Conservation (phyloP, 352 stramenopile genomes). For the Phytophthora europaea region DNA sequence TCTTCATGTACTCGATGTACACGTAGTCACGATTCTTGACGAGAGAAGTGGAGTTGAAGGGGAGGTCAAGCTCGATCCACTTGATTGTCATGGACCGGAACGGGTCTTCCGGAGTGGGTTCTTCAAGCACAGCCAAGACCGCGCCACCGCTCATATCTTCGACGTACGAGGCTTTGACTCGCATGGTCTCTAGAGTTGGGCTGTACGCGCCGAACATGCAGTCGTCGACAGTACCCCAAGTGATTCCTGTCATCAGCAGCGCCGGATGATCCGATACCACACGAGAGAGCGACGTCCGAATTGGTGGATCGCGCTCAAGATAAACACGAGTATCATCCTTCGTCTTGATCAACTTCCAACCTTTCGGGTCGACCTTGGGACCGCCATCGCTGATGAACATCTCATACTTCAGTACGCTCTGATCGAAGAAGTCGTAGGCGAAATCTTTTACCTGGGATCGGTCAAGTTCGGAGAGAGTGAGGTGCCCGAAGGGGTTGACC, state of each 20-base stretch:
- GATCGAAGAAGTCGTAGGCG: constrained; percentile 37
- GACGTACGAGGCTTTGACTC: constrained; percentile 51
- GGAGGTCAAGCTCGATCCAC: constrained; percentile 41
- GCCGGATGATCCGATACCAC: constrained; percentile 22
- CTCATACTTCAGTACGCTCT: constrained; percentile 46
- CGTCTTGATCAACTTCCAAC: constrained; percentile 46
- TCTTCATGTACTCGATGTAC: constrained; percentile 56
- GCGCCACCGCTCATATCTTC: constrained; percentile 49
- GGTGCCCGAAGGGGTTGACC: constrained; percentile 29
- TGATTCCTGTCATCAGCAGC: constrained; percentile 39
- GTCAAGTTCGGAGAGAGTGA: constrained; percentile 22
- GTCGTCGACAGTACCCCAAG: constrained; percentile 43
- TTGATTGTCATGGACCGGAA: constrained; percentile 48
- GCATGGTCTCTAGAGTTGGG: constrained; percentile 43
- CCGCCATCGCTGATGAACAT: constrained; percentile 34
- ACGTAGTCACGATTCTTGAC: constrained; percentile 53
- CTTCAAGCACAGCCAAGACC: constrained; percentile 48
- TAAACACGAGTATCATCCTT: constrained; percentile 41
- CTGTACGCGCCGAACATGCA: constrained; percentile 43
- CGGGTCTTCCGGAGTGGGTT: constrained; percentile 50
- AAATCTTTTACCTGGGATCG: constrained; percentile 28
- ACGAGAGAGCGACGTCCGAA: constrained; percentile 18
- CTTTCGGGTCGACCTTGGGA: constrained; percentile 40
- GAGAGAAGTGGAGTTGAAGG: constrained; percentile 25
- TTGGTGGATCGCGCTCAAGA: constrained; percentile 26